Evolutionary conservation across 345 rosid species (phyloP), one percentile per base, ranked within the genome.

Genomic region (Carallia brachiata): DNA sequence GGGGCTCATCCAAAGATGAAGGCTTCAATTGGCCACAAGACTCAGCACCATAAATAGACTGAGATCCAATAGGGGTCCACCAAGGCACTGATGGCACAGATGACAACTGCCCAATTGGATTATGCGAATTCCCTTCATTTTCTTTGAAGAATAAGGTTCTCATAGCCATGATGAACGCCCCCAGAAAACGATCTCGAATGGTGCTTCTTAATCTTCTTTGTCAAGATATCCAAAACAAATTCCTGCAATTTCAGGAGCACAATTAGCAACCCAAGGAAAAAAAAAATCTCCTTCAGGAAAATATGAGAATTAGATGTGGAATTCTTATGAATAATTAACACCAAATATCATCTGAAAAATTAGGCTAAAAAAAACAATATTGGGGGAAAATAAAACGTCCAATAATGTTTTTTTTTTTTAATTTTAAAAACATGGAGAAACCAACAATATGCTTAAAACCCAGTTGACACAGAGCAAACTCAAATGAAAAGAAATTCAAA

Each of bases 11-110:
- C 36, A 81, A 70, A 63, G 84, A 65, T 28, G 76, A 80, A 31
- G 85, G 62, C 78, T 85, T 85, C 78, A 78, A 69, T 63, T 83
- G 72, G 72, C 81, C 80, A 66, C 76, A 79, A 31, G 86, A 73
- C 17, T 85, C 87, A 15, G 83, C 85, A 75, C 23, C 23, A 23
- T 59, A 74, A 79, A 70, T 64, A 6, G 87, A 75, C 59, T 85
- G 96, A 78, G 84, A 78, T 66, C 85, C 84, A 59, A 84, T 73
- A 59, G 79, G 75, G 77, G 69, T 82, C 96, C 91, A 89, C 94
- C 94, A 87, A 81, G 90, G 79, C 61, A 73, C 68, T 28, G 85
- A 74, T 31, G 84, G 83, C 74, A 77, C 79, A 12, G 90, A 82
- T 40, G 85, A 72, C 36, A 86, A 39, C 57, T 85, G 91, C 71